phyloP scores from a whole-genome alignment of 805 yeast species.

The Candida dendrica region DNA sequence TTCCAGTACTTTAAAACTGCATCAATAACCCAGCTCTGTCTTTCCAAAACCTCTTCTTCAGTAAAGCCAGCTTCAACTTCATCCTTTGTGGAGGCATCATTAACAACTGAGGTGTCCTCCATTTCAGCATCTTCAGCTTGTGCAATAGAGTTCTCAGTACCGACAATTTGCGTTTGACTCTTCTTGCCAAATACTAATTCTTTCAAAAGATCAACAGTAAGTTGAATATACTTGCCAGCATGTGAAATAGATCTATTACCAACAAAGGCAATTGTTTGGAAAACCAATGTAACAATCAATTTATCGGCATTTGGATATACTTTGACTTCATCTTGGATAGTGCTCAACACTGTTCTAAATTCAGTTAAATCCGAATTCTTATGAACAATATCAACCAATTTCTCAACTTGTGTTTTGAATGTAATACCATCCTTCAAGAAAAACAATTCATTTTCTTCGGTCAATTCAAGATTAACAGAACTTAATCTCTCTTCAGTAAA shows the following conservation, averaged over 20 bases:
- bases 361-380: slow-evolving; percentile 23
- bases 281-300: slow-evolving; percentile 51
- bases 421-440: slow-evolving; percentile 32
- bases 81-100: not conserved
- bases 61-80: slow-evolving; percentile 1
- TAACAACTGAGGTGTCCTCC: slow-evolving; percentile 1
- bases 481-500: slow-evolving; percentile 23
- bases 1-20: slow-evolving; percentile 61
- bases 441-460: slow-evolving; percentile 26
- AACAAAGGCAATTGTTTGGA: slow-evolving; percentile 69
- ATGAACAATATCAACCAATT: slow-evolving; percentile 31
- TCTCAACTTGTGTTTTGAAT: slow-evolving; percentile 26
- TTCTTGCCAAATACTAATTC: slow-evolving; percentile 21
- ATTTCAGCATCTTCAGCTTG: not conserved
- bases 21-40: slow-evolving; percentile 40
- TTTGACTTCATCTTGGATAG: slow-evolving; percentile 21
- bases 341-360: slow-evolving; percentile 21
- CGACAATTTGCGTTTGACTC: not conserved
- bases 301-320: slow-evolving; percentile 29
- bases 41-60: slow-evolving; percentile 21
- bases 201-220: slow-evolving; percentile 29
- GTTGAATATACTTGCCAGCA: slow-evolving; percentile 48
- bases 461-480: slow-evolving; percentile 6
- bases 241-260: slow-evolving; percentile 87
- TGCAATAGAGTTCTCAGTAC: not conserved